Conservation (phyloP, 2,329 filamentous ascomycete genomes). For the Kalaharituber pfeilii region DNA sequence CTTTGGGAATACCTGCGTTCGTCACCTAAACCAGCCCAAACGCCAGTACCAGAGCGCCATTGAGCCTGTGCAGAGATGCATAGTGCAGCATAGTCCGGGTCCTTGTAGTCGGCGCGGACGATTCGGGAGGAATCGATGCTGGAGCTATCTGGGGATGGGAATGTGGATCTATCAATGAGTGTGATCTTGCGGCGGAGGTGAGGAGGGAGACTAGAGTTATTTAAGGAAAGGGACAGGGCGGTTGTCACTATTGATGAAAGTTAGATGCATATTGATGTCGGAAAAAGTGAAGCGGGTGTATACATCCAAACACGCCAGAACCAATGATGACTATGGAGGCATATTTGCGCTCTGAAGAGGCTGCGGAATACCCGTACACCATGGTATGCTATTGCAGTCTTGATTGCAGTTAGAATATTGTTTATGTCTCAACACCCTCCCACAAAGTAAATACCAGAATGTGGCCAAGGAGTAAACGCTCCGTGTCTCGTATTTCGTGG, state of each 20-base stretch:
- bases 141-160: slow-evolving; percentile 42
- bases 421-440: too few relatives aligned
- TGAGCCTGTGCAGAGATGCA: slow-evolving; percentile 50
- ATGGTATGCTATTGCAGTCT: too few relatives aligned
- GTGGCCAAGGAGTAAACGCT: too few relatives aligned
- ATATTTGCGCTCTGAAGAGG: background rate
- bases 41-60: slow-evolving; percentile 46
- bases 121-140: slow-evolving; percentile 48
- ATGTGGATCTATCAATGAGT: slow-evolving; percentile 41
- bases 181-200: slow-evolving; percentile 45
- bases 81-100: slow-evolving; percentile 57
- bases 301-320: slow-evolving; percentile 44
- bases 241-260: slow-evolving; percentile 14
- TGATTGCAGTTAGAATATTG: too few relatives aligned
- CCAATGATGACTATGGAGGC: slow-evolving; percentile 48
- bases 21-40: slow-evolving; percentile 38
- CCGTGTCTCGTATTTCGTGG: too few relatives aligned
- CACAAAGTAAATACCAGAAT: too few relatives aligned
- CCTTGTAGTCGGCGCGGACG: slow-evolving; percentile 60
- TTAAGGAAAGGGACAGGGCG: slow-evolving; percentile 19
- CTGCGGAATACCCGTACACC: too few relatives aligned
- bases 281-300: slow-evolving; percentile 28
- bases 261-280: background rate
- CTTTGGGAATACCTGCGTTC: slow-evolving; percentile 52
- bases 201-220: slow-evolving; percentile 20